phyloP scores from a whole-genome alignment of 352 stramenopile species.

The Globisporangium canariense region DNA sequence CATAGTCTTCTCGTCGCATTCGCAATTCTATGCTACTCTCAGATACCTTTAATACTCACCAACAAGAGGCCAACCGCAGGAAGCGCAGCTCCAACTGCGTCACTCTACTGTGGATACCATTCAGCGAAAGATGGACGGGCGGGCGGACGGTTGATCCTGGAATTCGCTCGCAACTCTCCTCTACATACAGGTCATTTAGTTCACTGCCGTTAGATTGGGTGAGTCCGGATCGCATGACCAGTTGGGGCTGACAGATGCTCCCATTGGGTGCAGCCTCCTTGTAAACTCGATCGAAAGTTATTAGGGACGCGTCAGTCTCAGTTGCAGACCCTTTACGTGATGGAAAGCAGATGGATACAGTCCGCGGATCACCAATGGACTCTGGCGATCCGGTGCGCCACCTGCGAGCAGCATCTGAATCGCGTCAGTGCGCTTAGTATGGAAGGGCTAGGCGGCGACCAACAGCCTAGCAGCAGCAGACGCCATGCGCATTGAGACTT shows the following conservation, averaged over 20 bases:
- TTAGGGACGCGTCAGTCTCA: background rate
- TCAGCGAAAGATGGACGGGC: background rate
- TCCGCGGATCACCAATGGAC: background rate
- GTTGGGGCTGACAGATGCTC: background rate
- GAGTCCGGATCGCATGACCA: background rate
- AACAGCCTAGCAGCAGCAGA: background rate
- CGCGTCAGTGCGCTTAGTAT: background rate
- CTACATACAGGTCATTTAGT: background rate
- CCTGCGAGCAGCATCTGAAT: background rate
- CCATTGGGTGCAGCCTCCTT: background rate
- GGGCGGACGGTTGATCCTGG: background rate
- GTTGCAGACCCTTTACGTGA: conserved; percentile 1
- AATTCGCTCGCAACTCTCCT: background rate
- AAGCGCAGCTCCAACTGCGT: no score
- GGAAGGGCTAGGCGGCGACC: background rate
- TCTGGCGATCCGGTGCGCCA: background rate
- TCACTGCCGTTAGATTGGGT: background rate
- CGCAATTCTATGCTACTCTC: no score
- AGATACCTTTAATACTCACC: no score
- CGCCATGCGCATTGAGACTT: background rate
- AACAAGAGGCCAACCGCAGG: no score
- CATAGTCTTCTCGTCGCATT: no score
- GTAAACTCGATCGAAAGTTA: background rate
- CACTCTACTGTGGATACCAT: background rate
- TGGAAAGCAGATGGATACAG: background rate